These are phyloP conservation scores for Daldinia loculata DNA, from an alignment of 495 filamentous ascomycete species.

Conservation along the genomic window DNA sequence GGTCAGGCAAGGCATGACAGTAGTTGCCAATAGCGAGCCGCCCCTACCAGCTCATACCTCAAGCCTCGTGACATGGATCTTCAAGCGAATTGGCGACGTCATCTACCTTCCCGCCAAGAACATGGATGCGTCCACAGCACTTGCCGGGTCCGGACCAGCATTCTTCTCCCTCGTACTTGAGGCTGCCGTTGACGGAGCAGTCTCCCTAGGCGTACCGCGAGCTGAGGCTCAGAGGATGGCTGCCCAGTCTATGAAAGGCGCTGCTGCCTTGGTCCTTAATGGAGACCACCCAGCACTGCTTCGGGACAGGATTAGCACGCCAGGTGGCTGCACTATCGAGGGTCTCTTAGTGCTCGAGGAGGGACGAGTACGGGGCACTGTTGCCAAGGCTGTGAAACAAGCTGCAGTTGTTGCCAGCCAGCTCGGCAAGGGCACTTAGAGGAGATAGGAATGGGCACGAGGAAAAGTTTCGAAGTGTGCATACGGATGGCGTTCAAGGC, in stretches of 20 bases:
- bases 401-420: conserved; percentile 79
- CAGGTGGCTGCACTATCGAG: conserved; percentile 82
- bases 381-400: conserved; percentile 78
- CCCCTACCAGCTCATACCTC: conserved; percentile 61
- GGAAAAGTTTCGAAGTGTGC: conserved; percentile 7
- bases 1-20: conserved; percentile 82
- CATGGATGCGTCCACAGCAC: conserved; percentile 79
- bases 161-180: conserved; percentile 83
- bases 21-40: conserved; percentile 69
- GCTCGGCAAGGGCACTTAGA: conserved; percentile 66
- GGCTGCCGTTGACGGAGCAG: conserved; percentile 77
- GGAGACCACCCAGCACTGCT: conserved; percentile 82
- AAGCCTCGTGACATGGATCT: conserved; percentile 78
- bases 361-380: conserved; percentile 71
- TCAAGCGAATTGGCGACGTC: conserved; percentile 73
- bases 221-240: conserved; percentile 82
- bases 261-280: conserved; percentile 71
- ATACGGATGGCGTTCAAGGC: conserved; percentile 34
- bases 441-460: conserved; percentile 52
- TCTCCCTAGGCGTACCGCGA: conserved; percentile 81
- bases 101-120: conserved; percentile 67
- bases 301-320: conserved; percentile 80
- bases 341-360: conserved; percentile 81
- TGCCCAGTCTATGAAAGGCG: conserved; percentile 79
- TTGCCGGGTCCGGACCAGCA: conserved; percentile 81